Conservation (phyloP, 2,329 filamentous ascomycete genomes). For the Colletotrichum australisinense region DNA sequence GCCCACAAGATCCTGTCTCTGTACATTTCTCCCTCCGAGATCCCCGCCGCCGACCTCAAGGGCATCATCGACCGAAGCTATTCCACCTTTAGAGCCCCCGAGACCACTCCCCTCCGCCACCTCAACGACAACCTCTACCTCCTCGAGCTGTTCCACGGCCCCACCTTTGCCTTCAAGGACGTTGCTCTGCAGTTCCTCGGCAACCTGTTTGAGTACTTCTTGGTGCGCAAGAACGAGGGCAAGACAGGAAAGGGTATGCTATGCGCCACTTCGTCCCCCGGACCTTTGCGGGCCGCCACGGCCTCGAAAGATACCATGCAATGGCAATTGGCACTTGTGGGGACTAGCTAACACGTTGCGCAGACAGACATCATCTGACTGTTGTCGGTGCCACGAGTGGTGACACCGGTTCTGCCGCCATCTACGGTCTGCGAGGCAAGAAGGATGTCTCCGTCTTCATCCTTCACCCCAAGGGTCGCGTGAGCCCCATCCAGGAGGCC, state of each 20-base stretch:
- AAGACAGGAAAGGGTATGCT: slow-evolving; percentile 67
- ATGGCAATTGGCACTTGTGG: not conserved
- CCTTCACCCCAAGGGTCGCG: slow-evolving; percentile 89
- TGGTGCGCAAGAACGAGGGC: slow-evolving; percentile 77
- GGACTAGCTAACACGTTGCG: slow-evolving; percentile 43
- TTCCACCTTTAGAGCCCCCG: slow-evolving; percentile 83
- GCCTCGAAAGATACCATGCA: not conserved
- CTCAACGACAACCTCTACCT: slow-evolving; percentile 84
- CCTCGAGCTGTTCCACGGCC: slow-evolving; percentile 95
- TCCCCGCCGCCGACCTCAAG: slow-evolving; percentile 82
- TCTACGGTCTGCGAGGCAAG: slow-evolving; percentile 94
- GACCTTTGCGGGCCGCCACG: not conserved
- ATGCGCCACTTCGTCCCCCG: slow-evolving; percentile 1
- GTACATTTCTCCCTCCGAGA: slow-evolving; percentile 87
- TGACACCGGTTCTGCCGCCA: slow-evolving; percentile 93
- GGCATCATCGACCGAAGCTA: slow-evolving; percentile 88
- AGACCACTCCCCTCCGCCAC: slow-evolving; percentile 84
- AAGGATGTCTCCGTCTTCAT: slow-evolving; percentile 98
- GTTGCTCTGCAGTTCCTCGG: slow-evolving; percentile 90
- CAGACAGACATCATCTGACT: slow-evolving; percentile 81
- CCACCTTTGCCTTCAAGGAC: slow-evolving; percentile 96
- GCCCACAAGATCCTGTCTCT: slow-evolving; percentile 87
- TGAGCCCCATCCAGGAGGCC: slow-evolving; percentile 92
- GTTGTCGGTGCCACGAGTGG: slow-evolving; percentile 90
- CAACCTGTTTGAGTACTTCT: slow-evolving; percentile 94